Conservation (phyloP, 2,329 filamentous ascomycete species). For the Trichoderma endophyticum region DNA sequence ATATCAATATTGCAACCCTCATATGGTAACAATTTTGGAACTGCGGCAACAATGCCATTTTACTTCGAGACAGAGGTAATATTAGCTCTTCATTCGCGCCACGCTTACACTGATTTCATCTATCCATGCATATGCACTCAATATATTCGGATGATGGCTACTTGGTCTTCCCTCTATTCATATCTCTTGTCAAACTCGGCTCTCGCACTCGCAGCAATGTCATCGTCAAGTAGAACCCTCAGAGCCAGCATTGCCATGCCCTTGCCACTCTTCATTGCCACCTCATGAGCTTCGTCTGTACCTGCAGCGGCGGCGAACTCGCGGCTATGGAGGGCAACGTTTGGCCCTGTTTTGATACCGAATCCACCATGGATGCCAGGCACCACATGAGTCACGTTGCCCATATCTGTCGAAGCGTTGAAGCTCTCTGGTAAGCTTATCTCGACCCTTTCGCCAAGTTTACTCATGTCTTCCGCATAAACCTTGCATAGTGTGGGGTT, state of each 20-base stretch:
- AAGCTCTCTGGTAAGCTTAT: conserved; percentile 36
- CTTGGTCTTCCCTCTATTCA: neutral
- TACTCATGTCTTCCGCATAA: conserved; percentile 44
- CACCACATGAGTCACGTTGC: conserved; percentile 47
- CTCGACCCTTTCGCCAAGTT: conserved; percentile 37
- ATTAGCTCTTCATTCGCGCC: neutral
- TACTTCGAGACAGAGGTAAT: neutral
- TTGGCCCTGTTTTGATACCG: conserved; percentile 37
- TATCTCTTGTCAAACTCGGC: conserved; percentile 23
- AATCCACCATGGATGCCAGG: conserved; percentile 50
- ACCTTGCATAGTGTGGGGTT: conserved; percentile 44
- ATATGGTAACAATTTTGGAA: neutral
- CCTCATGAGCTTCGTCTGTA: conserved; percentile 37
- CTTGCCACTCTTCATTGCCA: conserved; percentile 44
- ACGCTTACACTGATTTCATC: neutral
- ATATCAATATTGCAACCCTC: neutral
- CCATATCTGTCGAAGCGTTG: conserved; percentile 47
- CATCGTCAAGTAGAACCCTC: conserved; percentile 29
- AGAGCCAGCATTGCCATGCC: conserved; percentile 41
- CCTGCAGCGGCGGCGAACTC: conserved; percentile 44
- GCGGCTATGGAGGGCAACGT: conserved; percentile 39
- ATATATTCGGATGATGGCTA: neutral
- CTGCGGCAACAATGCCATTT: no score
- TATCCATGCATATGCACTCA: neutral
- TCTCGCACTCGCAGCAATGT: conserved; percentile 20